Evolutionary conservation across 345 rosid genomes (phyloP).

Genomic region (Syzygium jambos): DNA sequence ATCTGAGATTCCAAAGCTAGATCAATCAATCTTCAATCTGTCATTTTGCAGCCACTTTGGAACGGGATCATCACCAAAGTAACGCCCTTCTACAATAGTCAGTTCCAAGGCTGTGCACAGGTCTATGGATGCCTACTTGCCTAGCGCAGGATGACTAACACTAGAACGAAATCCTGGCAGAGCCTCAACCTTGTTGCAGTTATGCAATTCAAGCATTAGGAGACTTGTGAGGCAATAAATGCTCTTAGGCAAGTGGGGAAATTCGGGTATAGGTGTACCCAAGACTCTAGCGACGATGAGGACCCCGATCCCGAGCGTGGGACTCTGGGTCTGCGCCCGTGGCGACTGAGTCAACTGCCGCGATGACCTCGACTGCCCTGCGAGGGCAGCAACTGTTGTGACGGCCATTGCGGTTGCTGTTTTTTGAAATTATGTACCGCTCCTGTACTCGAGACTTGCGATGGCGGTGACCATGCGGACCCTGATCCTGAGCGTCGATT

Average conservation of each 20-base stretch:
- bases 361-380: no score
- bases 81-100: rapidly evolving
- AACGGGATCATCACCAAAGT: neutral
- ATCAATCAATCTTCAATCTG: rapidly evolving
- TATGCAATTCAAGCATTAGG: rapidly evolving
- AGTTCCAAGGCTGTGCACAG: neutral
- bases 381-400: no score
- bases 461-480: no score
- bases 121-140: neutral
- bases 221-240: rapidly evolving
- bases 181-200: neutral
- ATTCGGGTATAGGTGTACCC: neutral
- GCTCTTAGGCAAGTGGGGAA: neutral
- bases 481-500: no score
- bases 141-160: rapidly evolving
- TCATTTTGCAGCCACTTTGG: neutral
- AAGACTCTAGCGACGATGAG: no score
- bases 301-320: no score
- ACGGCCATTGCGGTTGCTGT: no score
- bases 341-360: no score
- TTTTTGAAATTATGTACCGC: no score
- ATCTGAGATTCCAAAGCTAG: neutral
- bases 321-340: no score
- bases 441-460: no score
- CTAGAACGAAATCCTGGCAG: rapidly evolving